Conservation (phyloP, 768 basidiomycete genomes). For the Lentinus tigrinus region DNA sequence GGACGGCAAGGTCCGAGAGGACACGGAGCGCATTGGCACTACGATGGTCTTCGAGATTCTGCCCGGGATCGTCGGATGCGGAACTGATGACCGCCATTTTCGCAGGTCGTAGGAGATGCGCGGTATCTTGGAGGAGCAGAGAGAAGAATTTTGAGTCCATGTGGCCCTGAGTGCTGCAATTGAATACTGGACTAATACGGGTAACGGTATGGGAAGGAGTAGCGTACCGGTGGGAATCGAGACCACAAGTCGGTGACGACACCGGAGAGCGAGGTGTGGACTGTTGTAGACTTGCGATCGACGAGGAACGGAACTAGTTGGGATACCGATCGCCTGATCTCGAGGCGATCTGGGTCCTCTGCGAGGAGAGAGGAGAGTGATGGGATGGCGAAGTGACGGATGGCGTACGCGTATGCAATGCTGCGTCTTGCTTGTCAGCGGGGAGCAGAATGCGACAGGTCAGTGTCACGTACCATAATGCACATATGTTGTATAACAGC, state of each 20-base stretch:
- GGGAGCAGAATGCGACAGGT: not conserved
- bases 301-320: slow-evolving; percentile 63
- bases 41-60: slow-evolving; percentile 36
- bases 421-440: slow-evolving; percentile 34
- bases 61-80: slow-evolving; percentile 2
- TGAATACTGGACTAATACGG: too few relatives aligned
- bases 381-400: slow-evolving; percentile 60
- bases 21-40: slow-evolving; percentile 43
- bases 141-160: slow-evolving; percentile 43
- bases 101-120: slow-evolving; percentile 49
- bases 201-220: too few relatives aligned
- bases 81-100: slow-evolving; percentile 28
- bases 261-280: slow-evolving; percentile 49
- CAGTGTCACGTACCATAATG: slow-evolving; percentile 56
- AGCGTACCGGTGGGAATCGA: slow-evolving; percentile 51
- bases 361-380: slow-evolving; percentile 47
- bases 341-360: slow-evolving; percentile 43
- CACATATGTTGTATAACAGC: slow-evolving; percentile 68
- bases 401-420: slow-evolving; percentile 65
- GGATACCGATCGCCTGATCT: slow-evolving; percentile 48
- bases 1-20: slow-evolving; percentile 51
- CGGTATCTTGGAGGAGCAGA: slow-evolving; percentile 57
- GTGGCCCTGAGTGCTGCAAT: slow-evolving; percentile 25
- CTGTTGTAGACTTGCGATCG: slow-evolving; percentile 55
- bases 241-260: slow-evolving; percentile 69